Conservation (phyloP, 441 rosid genomes). For the Populus hybrid region DNA sequence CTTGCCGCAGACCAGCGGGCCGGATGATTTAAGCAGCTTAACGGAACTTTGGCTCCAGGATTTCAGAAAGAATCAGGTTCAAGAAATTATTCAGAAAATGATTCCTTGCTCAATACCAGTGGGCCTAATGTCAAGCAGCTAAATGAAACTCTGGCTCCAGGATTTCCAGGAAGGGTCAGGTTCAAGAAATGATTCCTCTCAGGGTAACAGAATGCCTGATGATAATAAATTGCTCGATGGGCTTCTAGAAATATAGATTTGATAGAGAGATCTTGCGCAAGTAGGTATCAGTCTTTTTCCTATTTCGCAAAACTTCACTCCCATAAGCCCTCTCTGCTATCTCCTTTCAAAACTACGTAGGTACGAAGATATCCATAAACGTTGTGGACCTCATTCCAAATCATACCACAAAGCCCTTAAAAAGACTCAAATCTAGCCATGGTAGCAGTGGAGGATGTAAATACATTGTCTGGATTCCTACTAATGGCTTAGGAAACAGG, state of each 20-base stretch:
- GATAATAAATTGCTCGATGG: slow-evolving; percentile 6
- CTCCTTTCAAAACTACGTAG: slow-evolving; percentile 16
- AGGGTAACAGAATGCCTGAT: not conserved
- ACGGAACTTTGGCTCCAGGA: not conserved
- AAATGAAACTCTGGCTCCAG: slow-evolving; percentile 19
- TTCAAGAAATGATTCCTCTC: slow-evolving; percentile 8
- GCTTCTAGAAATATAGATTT: slow-evolving; percentile 3
- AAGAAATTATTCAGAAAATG: not conserved
- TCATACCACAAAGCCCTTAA: slow-evolving; percentile 1
- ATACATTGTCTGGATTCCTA: slow-evolving; percentile 24
- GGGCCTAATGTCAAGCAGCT: slow-evolving; percentile 10
- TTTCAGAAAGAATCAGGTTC: not conserved
- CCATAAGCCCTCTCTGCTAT: slow-evolving; percentile 21
- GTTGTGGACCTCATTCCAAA: slow-evolving; percentile 19
- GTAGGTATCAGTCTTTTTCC: slow-evolving; percentile 14
- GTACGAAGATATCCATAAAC: slow-evolving; percentile 23
- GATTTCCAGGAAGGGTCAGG: slow-evolving; percentile 6
- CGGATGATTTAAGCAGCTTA: no score
- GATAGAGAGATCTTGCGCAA: slow-evolving; percentile 24
- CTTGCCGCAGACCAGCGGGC: no score
- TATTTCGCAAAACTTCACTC: slow-evolving; percentile 15
- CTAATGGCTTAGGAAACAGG: slow-evolving; percentile 50
- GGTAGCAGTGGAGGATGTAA: not conserved
- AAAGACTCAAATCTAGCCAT: not conserved
- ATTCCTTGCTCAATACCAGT: slow-evolving; percentile 2